phyloP scores from a whole-genome alignment of 2,329 filamentous ascomycete genomes.

The Fusarium concolor region DNA sequence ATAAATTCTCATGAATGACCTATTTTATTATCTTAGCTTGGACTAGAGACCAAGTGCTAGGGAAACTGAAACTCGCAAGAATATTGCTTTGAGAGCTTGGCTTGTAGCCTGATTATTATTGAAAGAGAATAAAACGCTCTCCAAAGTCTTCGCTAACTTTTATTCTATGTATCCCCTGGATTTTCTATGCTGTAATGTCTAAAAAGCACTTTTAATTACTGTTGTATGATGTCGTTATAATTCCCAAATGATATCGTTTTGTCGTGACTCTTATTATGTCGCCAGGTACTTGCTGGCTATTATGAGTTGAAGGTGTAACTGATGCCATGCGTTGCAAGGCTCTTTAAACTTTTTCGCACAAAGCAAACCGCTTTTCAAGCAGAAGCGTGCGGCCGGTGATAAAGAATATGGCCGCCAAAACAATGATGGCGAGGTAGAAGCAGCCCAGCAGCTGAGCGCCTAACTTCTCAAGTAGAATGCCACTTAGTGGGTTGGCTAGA shows the following conservation, averaged over 20 bases:
- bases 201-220: neutral
- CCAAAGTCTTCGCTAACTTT: neutral
- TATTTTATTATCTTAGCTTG: too few relatives aligned
- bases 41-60: too few relatives aligned
- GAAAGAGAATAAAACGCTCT: too few relatives aligned
- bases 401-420: constrained; percentile 48
- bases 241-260: too few relatives aligned
- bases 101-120: neutral
- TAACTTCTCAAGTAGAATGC: constrained; percentile 56
- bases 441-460: constrained; percentile 57
- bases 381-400: constrained; percentile 34
- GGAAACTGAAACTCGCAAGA: too few relatives aligned
- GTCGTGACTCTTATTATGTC: neutral
- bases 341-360: neutral
- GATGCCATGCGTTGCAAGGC: too few relatives aligned
- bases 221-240: accelerated
- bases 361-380: neutral
- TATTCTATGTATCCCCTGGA: too few relatives aligned
- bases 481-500: constrained; percentile 58
- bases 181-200: too few relatives aligned
- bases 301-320: neutral
- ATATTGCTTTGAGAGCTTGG: neutral
- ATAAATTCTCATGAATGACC: too few relatives aligned
- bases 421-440: constrained; percentile 57
- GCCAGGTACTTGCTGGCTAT: neutral